Conservation (phyloP, 164 flowering plant genomes). For the Houttuynia cordata region DNA sequence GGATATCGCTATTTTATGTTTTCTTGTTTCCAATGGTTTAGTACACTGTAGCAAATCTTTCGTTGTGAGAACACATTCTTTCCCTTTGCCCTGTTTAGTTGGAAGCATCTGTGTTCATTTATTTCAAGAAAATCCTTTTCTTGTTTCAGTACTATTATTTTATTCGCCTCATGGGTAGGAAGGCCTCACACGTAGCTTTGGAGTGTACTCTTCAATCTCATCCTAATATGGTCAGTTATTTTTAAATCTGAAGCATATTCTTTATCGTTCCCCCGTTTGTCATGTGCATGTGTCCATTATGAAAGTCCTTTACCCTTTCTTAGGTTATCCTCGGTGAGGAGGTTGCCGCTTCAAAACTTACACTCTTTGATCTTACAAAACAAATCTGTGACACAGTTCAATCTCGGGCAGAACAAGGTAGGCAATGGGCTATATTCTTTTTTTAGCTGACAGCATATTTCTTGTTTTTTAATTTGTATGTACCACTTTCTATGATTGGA, state of each 20-base stretch:
- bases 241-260: not conserved
- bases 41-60: too few species aligned
- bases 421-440: too few species aligned
- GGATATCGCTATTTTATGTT: too few species aligned
- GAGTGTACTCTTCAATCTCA: conserved; percentile 18
- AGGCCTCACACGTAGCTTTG: conserved; percentile 16
- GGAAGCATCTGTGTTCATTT: too few species aligned
- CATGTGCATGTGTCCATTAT: not conserved
- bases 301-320: not conserved
- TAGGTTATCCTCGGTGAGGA: conserved; percentile 18
- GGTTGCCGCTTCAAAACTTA: conserved; percentile 15
- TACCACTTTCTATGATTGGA: not conserved
- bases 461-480: too few species aligned
- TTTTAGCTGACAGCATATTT: not conserved
- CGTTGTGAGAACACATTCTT: too few species aligned
- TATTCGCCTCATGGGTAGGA: conserved; percentile 20
- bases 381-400: conserved; percentile 19
- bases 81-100: too few species aligned
- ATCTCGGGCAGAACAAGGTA: conserved; percentile 17
- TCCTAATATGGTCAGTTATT: conserved; percentile 13
- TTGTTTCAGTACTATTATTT: conserved; percentile 17
- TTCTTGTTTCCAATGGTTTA: too few species aligned
- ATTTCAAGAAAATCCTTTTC: not conserved
- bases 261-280: not conserved
- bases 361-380: conserved; percentile 15